Percentiles rank a stretch among this genome's conserved stretches.
These are phyloP conservation scores for Collybiopsis luxurians DNA, from an alignment of 768 basidiomycete genomes.

Conservation along the genomic window DNA sequence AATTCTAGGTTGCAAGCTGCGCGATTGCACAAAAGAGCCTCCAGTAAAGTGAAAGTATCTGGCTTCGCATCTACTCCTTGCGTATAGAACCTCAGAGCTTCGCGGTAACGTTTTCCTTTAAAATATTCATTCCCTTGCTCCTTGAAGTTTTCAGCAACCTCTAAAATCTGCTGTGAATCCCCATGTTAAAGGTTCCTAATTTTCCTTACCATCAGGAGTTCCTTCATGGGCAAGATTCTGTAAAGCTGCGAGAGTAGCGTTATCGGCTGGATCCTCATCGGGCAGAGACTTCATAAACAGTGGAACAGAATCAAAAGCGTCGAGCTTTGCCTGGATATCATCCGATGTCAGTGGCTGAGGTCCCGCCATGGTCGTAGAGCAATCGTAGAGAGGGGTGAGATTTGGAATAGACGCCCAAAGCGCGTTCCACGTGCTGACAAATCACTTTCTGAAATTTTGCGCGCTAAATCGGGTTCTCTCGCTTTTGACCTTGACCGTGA, in stretches of 20 bases:
- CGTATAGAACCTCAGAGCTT: conserved; percentile 87
- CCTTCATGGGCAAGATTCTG: conserved; percentile 88
- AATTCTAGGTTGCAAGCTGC: conserved; percentile 93
- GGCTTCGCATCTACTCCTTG: conserved; percentile 88
- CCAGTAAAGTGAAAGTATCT: conserved; percentile 50
- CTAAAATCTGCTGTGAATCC: conserved; percentile 35
- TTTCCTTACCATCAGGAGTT: conserved; percentile 84
- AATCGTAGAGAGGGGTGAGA: not conserved
- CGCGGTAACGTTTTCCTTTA: conserved; percentile 79
- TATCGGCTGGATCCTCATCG: conserved; percentile 53
- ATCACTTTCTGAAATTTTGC: not conserved
- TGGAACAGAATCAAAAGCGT: conserved; percentile 64
- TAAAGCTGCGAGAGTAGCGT: conserved; percentile 72
- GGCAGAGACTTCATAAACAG: conserved; percentile 94
- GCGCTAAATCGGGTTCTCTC: not conserved
- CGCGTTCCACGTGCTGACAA: not conserved
- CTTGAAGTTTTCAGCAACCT: conserved; percentile 90
- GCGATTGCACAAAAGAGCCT: conserved; percentile 81
- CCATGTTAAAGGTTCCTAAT: conserved; percentile 1
- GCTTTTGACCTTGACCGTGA: too few species aligned
- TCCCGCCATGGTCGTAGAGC: conserved; percentile 20
- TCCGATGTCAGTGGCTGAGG: conserved; percentile 33
- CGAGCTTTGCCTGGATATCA: conserved; percentile 35
- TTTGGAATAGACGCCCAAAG: not conserved
- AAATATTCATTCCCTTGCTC: conserved; percentile 96